phyloP scores from a whole-genome alignment of 2,329 filamentous ascomycete genomes.

The Ophidiomyces ophidiicola region DNA sequence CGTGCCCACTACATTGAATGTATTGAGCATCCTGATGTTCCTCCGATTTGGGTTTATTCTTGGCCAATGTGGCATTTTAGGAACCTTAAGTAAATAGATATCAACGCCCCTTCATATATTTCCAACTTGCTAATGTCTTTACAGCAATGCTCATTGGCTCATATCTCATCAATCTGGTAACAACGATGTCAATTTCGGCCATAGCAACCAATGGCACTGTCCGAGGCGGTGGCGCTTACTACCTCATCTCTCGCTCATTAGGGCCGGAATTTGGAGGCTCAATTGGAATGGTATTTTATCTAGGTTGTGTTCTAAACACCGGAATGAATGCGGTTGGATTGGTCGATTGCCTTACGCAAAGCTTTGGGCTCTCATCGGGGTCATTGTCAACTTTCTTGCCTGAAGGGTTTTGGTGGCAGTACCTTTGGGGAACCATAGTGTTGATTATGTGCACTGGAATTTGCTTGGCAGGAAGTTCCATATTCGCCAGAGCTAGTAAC shows the following conservation, averaged over 20 bases:
- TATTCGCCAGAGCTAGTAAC: constrained; percentile 72
- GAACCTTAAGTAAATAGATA: constrained; percentile 56
- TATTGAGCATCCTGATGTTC: constrained; percentile 86
- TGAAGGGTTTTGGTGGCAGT: constrained; percentile 63
- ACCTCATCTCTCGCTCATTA: constrained; percentile 71
- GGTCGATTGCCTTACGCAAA: constrained; percentile 67
- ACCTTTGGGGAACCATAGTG: constrained; percentile 61
- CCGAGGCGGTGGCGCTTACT: constrained; percentile 76
- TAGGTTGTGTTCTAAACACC: constrained; percentile 81
- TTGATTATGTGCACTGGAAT: constrained; percentile 60
- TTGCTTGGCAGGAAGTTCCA: constrained; percentile 65
- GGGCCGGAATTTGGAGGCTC: constrained; percentile 83
- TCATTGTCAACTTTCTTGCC: constrained; percentile 50
- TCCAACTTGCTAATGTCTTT: constrained; percentile 16
- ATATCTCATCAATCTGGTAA: constrained; percentile 74
- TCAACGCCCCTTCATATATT: constrained; percentile 6
- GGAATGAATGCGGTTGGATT: constrained; percentile 79
- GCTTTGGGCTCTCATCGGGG: constrained; percentile 50
- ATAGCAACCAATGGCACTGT: constrained; percentile 86
- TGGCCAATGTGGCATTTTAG: constrained; percentile 65
- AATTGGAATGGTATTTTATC: constrained; percentile 76
- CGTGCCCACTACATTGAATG: constrained; percentile 78
- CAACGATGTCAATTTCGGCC: constrained; percentile 72
- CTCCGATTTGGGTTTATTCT: constrained; percentile 75
- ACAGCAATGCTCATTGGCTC: constrained; percentile 58